Percentiles rank a stretch among this genome's conserved stretches.
Conservation (phyloP, 768 basidiomycete species). For the Hydnum rufescens region DNA sequence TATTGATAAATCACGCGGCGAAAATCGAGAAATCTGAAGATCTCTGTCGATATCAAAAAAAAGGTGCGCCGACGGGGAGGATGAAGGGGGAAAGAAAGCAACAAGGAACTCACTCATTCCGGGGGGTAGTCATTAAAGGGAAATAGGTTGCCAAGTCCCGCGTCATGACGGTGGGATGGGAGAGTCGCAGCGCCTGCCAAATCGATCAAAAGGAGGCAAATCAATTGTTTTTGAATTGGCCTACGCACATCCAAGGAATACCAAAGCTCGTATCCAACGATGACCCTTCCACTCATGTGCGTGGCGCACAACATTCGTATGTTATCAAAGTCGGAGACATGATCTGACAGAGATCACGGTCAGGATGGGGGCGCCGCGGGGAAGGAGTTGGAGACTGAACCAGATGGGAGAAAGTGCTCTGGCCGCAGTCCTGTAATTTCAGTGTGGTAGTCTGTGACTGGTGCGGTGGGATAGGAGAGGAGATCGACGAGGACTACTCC, state of each 20-base stretch:
- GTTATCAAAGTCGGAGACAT: not conserved
- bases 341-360: not conserved
- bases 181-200: not conserved
- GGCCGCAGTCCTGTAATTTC: not conserved
- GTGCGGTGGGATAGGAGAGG: not conserved
- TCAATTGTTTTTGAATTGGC: not conserved
- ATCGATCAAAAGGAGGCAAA: not conserved
- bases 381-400: not conserved
- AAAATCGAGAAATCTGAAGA: too few relatives aligned
- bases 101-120: not conserved
- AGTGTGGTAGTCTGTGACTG: conserved; percentile 1
- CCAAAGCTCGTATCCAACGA: not conserved
- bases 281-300: not conserved
- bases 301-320: not conserved
- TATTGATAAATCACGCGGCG: too few relatives aligned
- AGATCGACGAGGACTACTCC: not conserved
- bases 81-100: not conserved
- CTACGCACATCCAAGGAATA: not conserved
- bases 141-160: not conserved
- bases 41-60: too few relatives aligned
- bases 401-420: not conserved
- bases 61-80: not conserved
- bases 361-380: not conserved
- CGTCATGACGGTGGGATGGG: not conserved
- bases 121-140: not conserved